Evolutionary conservation across 2,329 filamentous ascomycete species (phyloP).

Genomic region (Claviceps monticola): DNA sequence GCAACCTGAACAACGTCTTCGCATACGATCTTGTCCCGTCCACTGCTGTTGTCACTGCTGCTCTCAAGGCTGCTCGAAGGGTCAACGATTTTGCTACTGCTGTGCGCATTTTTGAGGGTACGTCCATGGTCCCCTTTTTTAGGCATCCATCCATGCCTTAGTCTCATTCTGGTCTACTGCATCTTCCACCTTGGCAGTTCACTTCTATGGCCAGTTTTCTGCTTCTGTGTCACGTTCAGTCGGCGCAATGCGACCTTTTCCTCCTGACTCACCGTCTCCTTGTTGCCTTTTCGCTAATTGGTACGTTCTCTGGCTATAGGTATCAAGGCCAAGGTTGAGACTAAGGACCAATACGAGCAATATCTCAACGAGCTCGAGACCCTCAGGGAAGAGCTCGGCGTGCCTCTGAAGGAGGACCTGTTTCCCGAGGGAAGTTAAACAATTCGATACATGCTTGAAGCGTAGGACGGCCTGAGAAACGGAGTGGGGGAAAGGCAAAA

Average conservation of each 20-base stretch:
- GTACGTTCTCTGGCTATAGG: conserved; percentile 34
- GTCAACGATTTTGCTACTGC: conserved; percentile 98
- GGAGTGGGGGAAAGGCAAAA: neutral
- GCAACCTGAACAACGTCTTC: conserved; percentile 98
- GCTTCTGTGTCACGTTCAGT: neutral
- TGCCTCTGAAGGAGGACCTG: conserved; percentile 82
- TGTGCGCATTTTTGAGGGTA: conserved; percentile 97
- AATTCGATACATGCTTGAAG: conserved; percentile 10
- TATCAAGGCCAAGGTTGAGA: conserved; percentile 99
- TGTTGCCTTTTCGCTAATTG: neutral
- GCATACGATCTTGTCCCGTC: conserved; percentile 99
- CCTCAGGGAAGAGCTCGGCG: conserved; percentile 84
- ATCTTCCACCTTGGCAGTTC: too few relatives aligned
- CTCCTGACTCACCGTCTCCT: neutral
- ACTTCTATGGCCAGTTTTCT: too few relatives aligned
- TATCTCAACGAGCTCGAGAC: conserved; percentile 89
- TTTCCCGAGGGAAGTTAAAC: conserved; percentile 54
- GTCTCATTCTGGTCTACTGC: too few relatives aligned
- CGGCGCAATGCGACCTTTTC: neutral
- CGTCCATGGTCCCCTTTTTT: conserved; percentile 14
- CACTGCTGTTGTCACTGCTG: conserved; percentile 76
- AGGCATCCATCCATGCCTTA: too few relatives aligned
- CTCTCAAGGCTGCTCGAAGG: conserved; percentile 82
- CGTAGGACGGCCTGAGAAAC: neutral
- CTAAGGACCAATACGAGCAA: conserved; percentile 91